Evolutionary conservation across 2,329 filamentous ascomycete species (phyloP).

Genomic region (Colletotrichum tanaceti): DNA sequence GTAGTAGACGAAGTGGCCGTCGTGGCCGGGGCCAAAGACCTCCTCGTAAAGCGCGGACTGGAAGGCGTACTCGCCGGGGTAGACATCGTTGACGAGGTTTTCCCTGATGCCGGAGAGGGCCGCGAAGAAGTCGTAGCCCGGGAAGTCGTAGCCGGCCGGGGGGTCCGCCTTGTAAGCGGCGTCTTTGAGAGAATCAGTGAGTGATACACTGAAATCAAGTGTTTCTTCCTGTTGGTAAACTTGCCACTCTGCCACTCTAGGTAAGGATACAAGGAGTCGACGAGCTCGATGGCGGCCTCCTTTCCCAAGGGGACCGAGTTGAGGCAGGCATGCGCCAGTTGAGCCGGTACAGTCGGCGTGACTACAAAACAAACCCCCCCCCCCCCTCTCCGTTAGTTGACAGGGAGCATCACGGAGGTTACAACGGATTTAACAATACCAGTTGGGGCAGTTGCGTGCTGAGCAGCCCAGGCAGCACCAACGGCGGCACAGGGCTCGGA

Average conservation of each 20-base stretch:
- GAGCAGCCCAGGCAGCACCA: constrained; percentile 23
- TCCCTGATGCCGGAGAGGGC: constrained; percentile 49
- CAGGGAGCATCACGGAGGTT: neutral
- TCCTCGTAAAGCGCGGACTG: constrained; percentile 54
- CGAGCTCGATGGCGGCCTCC: constrained; percentile 52
- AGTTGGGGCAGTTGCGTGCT: constrained; percentile 20
- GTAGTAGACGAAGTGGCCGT: constrained; percentile 56
- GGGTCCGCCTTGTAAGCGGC: constrained; percentile 62
- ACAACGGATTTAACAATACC: neutral
- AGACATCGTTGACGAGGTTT: constrained; percentile 49
- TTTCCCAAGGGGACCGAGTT: constrained; percentile 56
- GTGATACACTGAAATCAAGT: neutral
- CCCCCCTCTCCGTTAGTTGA: no score
- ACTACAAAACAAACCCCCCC: neutral
- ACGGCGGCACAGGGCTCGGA: constrained; percentile 32
- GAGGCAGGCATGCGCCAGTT: constrained; percentile 54
- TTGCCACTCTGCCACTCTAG: constrained; percentile 56
- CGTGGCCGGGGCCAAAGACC: constrained; percentile 54
- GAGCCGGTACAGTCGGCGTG: constrained; percentile 47
- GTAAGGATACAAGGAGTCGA: constrained; percentile 55
- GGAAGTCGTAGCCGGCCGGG: constrained; percentile 61
- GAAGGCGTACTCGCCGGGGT: constrained; percentile 55
- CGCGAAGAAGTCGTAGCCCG: constrained; percentile 53
- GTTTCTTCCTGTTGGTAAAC: neutral
- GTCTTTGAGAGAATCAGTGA: constrained; percentile 42